Evolutionary conservation across 345 rosid species (phyloP), one percentile per base, ranked within the genome.

Genomic region (Heritiera fomes): DNA sequence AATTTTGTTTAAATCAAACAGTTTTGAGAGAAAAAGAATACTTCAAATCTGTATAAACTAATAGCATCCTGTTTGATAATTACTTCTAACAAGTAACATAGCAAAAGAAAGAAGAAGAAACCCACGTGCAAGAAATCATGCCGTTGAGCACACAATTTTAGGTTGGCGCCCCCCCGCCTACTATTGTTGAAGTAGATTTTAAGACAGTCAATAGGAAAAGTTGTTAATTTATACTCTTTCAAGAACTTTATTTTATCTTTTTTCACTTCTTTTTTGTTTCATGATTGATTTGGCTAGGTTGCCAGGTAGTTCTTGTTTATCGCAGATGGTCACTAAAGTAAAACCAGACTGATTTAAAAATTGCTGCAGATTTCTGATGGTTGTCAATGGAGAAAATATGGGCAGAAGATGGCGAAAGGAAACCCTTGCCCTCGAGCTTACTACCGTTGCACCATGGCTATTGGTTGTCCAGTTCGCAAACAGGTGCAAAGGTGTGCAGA

Each of bases 331-430:
- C 56, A 53, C 20, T 17, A 5, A 17, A 53, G 6, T 49, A 49
- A 11, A 12, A 49, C 53, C 53, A 11, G 67, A 66, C 32, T 63
- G 2, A 49, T 61, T 50, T 13, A 18, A 53, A 41, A 5, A 41
- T 45, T 20, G 20, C 3, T 56, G 34, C 80, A 94, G 98, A 87
- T 94, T 64, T 85, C 84, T 9, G 98, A 94, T 82, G 99, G 99
- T 8, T 96, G 99, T 60, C 99, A 92, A 81, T 96, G 99, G 99
- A 78, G 99, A 70, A 96, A 96, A 78, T 96, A 96, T n/a, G 99
- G 99, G 20, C 99, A 96, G 61, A 96, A 96, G 80, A 96, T 94
- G 97, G 98, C 99, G 0, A 96, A 96, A 84, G 99, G 99, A 77
- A 96, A 96, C 78, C 99, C 99, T 0, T 92, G 98, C 40, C 99